Percentiles rank a stretch among this genome's conserved stretches.
phyloP scores from a whole-genome alignment of 2,329 filamentous ascomycete species.

The Clonostachys sp. region DNA sequence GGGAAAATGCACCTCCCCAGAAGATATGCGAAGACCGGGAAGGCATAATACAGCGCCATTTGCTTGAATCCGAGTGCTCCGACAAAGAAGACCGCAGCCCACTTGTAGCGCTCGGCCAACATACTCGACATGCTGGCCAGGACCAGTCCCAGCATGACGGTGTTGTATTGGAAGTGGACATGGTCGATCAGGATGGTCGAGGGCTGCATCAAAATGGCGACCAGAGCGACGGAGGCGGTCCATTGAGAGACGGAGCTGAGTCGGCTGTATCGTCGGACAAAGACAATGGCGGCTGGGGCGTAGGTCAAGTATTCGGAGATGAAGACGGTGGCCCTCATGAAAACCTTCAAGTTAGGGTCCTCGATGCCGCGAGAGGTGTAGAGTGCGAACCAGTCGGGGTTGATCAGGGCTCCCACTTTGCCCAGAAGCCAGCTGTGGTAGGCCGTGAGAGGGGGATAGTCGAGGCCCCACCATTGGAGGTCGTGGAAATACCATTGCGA shows the following conservation, averaged over 20 bases:
- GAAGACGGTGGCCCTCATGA: conserved; percentile 90
- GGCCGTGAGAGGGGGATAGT: conserved; percentile 95
- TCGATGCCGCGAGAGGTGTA: conserved; percentile 78
- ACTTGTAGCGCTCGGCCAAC: conserved; percentile 76
- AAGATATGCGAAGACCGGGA: conserved; percentile 86
- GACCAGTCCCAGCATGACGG: conserved; percentile 92
- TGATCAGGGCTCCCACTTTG: conserved; percentile 73
- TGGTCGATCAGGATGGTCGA: conserved; percentile 89
- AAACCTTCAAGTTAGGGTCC: conserved; percentile 78
- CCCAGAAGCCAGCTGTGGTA: conserved; percentile 98
- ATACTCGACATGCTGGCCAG: conserved; percentile 85
- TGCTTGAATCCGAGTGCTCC: conserved; percentile 95
- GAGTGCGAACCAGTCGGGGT: conserved; percentile 84
- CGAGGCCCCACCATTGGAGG: conserved; percentile 93
- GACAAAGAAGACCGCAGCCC: conserved; percentile 93
- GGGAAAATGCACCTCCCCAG: conserved; percentile 83
- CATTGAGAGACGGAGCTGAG: conserved; percentile 74
- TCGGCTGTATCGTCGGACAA: conserved; percentile 75
- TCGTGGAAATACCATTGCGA: conserved; percentile 99
- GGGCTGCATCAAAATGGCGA: conserved; percentile 89
- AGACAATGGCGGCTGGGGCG: conserved; percentile 79
- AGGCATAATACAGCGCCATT: conserved; percentile 97
- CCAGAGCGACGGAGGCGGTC: conserved; percentile 79
- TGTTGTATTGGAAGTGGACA: conserved; percentile 97
- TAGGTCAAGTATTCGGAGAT: conserved; percentile 89